Evolutionary conservation across 768 basidiomycete genomes (phyloP).

Genomic region (Mycena latifolia): DNA sequence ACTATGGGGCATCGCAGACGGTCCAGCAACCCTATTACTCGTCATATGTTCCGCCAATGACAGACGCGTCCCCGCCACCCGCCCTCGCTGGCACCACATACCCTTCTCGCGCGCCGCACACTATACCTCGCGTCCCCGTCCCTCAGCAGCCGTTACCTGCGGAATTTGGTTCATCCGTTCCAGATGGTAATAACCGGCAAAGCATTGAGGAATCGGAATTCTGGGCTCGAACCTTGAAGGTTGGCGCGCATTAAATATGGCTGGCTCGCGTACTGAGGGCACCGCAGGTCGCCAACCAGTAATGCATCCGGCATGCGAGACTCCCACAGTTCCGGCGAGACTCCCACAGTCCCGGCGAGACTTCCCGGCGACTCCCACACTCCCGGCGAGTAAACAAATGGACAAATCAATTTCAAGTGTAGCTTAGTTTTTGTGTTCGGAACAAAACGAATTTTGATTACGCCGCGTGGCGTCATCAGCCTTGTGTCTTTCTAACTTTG

Average conservation of each 20-base stretch:
- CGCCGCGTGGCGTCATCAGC: no score
- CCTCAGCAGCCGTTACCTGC: conserved; percentile 21
- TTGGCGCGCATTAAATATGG: neutral
- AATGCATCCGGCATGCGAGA: no score
- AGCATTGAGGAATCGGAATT: no score
- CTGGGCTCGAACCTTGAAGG: conserved; percentile 21
- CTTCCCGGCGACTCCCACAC: no score
- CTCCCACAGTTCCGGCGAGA: no score
- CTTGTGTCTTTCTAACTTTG: no score
- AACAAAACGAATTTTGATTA: no score
- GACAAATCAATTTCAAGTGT: conserved; percentile 24
- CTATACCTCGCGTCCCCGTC: conserved; percentile 34
- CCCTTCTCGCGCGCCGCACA: conserved; percentile 13
- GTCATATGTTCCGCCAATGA: conserved; percentile 27
- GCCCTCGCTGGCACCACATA: neutral
- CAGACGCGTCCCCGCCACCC: conserved; percentile 2
- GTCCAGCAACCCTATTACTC: conserved; percentile 21
- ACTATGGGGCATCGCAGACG: conserved; percentile 14
- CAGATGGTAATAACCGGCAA: no score
- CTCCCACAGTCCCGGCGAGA: conserved; percentile 29
- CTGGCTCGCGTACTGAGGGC: neutral
- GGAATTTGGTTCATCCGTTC: conserved; percentile 32
- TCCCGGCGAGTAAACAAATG: conserved; percentile 26
- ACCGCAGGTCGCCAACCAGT: conserved; percentile 30
- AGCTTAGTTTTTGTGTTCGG: conserved; percentile 1